phyloP scores from a whole-genome alignment of 805 yeast species.

The Blastobotrys robertii region DNA sequence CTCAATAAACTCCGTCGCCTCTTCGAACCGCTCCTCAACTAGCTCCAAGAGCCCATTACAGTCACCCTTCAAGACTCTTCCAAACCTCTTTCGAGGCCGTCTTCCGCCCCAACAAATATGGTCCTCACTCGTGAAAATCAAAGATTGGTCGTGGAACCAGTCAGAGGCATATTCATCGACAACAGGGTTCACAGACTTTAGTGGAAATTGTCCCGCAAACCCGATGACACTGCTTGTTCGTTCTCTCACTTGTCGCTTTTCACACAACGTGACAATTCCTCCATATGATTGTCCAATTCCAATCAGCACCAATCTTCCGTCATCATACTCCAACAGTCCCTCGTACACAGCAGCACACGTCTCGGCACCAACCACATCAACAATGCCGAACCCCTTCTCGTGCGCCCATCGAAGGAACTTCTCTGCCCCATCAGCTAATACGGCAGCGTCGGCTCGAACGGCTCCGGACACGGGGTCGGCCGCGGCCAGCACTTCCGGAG shows the following conservation, averaged over 20 bases:
- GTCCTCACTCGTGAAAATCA: constrained; percentile 63
- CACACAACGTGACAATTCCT: constrained; percentile 77
- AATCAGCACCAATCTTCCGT: constrained; percentile 59
- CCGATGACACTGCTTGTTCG: constrained; percentile 63
- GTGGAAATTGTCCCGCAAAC: constrained; percentile 50
- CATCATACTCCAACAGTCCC: constrained; percentile 89
- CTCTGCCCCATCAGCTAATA: constrained; percentile 54
- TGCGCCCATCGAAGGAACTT: constrained; percentile 62
- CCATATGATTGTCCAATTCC: constrained; percentile 88
- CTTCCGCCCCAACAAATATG: constrained; percentile 82
- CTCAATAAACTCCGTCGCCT: constrained; percentile 67
- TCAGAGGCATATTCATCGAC: constrained; percentile 85
- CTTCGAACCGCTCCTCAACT: constrained; percentile 73
- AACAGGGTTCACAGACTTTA: constrained; percentile 73
- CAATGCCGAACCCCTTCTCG: constrained; percentile 56
- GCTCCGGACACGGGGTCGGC: constrained; percentile 71
- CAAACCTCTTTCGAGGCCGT: constrained; percentile 82
- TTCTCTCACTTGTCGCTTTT: constrained; percentile 62
- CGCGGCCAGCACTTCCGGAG: constrained; percentile 87
- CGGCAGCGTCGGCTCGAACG: constrained; percentile 59
- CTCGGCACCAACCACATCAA: constrained; percentile 76
- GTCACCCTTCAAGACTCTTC: constrained; percentile 72
- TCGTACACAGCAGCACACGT: constrained; percentile 47
- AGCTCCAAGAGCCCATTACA: constrained; percentile 66
- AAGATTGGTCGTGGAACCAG: constrained; percentile 83